A percentile compares a stretch with the other conserved stretches of the same genome.
Evolutionary conservation across 495 filamentous ascomycete species (phyloP).

Genomic region (Penicillium ochrochloron): DNA sequence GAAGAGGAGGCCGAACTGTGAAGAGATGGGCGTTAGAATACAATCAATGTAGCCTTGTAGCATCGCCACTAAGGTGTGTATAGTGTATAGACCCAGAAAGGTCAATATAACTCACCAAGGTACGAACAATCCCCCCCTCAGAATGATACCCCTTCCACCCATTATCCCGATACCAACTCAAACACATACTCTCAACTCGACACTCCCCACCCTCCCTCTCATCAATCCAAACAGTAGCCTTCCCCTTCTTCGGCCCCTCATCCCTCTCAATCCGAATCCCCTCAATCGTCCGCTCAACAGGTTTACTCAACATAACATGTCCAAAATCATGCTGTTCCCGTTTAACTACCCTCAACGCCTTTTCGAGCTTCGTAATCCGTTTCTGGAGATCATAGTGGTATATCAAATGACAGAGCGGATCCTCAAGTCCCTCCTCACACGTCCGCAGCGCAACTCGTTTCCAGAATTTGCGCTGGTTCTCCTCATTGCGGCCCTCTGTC

Average conservation of each 20-base stretch:
- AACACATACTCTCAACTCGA: conserved; percentile 88
- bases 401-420: conserved; percentile 85
- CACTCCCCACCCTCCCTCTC: conserved; percentile 72
- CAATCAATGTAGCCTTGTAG: too few relatives aligned
- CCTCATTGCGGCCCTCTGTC: conserved; percentile 54
- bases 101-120: conserved; percentile 54
- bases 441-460: conserved; percentile 76
- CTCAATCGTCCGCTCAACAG: conserved; percentile 72
- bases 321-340: conserved; percentile 92
- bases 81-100: not conserved
- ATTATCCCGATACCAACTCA: conserved; percentile 77
- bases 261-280: conserved; percentile 76
- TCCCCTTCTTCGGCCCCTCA: conserved; percentile 46
- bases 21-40: not conserved
- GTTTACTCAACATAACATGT: conserved; percentile 75
- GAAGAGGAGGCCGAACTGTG: conserved; percentile 81
- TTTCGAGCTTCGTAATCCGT: conserved; percentile 87
- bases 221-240: conserved; percentile 88
- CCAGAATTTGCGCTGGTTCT: conserved; percentile 82
- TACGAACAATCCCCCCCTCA: conserved; percentile 88
- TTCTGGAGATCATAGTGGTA: conserved; percentile 96
- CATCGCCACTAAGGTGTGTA: too few relatives aligned
- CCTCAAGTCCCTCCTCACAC: conserved; percentile 85
- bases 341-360: conserved; percentile 77
- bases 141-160: conserved; percentile 95